A percentile compares a stretch with the other conserved stretches of the same genome.
Conservation (phyloP, 345 rosid genomes). For the Salix arbutifolia region DNA sequence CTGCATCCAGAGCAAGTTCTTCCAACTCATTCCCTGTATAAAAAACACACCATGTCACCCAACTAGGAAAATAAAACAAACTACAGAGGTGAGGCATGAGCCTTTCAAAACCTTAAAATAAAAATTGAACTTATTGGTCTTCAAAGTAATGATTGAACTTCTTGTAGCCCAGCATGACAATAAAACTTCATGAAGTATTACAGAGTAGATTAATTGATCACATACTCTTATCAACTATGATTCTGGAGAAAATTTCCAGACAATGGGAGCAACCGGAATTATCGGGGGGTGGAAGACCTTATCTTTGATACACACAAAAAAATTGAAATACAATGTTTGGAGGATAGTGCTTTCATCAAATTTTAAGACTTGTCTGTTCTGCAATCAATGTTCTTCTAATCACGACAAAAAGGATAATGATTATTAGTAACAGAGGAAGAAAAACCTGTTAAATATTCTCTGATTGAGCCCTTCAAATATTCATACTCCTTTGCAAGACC, state of each 20-base stretch:
- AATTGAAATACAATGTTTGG: background rate
- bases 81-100: background rate
- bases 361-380: background rate
- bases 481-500: slow-evolving; percentile 69
- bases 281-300: background rate
- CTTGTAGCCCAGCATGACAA: no score
- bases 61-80: background rate
- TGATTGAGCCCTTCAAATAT: slow-evolving; percentile 74
- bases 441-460: slow-evolving; percentile 69
- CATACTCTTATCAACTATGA: no score
- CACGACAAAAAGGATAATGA: background rate
- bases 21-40: slow-evolving; percentile 70
- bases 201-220: no score
- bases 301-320: background rate
- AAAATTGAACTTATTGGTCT: no score
- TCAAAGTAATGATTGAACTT: no score
- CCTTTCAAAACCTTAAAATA: background rate
- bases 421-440: slow-evolving; percentile 4
- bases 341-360: background rate
- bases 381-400: background rate
- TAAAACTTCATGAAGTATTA: no score
- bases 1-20: slow-evolving; percentile 62
- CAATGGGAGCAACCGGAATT: background rate
- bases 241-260: no score
- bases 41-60: background rate